Percentiles rank a stretch among this genome's conserved stretches.
Conservation (phyloP, 768 basidiomycete species). For the Russula sp. region DNA sequence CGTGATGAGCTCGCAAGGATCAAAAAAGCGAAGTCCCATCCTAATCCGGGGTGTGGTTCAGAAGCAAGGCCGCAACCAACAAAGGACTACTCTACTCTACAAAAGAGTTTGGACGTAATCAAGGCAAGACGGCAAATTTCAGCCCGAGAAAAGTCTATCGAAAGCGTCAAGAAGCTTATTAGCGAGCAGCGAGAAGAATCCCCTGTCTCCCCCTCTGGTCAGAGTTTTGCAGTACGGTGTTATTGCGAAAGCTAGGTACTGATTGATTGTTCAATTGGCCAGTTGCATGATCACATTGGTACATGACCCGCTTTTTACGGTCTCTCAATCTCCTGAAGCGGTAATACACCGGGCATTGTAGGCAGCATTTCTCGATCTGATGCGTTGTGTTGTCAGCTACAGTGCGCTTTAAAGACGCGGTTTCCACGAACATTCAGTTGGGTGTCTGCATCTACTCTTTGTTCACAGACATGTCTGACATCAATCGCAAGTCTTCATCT, state of each 20-base stretch:
- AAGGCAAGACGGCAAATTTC: constrained; percentile 63
- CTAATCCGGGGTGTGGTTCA: not conserved
- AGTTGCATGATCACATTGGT: not conserved
- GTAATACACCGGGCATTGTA: not conserved
- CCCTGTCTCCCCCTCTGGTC: not conserved
- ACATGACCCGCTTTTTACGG: not conserved
- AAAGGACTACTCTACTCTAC: constrained; percentile 43
- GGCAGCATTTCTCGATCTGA: not conserved
- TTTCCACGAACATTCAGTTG: not conserved
- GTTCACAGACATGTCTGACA: not conserved
- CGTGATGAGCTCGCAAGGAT: constrained; percentile 42
- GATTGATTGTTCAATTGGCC: not conserved
- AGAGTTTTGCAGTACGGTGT: not conserved
- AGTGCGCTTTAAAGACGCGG: not conserved
- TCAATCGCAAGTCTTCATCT: not conserved
- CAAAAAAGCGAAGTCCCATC: not conserved
- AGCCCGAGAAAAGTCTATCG: constrained; percentile 65
- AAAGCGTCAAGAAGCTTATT: constrained; percentile 51
- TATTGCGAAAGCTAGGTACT: not conserved
- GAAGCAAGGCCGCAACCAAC: constrained; percentile 4
- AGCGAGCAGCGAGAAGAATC: constrained; percentile 31
- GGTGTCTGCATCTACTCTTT: not conserved
- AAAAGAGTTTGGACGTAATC: constrained; percentile 42
- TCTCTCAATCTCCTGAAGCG: not conserved
- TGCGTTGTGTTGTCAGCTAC: not conserved